Base-by-base conservation (phyloP, 1,284 basidiomycete genomes). In the Melampsora larici-populina region DNA sequence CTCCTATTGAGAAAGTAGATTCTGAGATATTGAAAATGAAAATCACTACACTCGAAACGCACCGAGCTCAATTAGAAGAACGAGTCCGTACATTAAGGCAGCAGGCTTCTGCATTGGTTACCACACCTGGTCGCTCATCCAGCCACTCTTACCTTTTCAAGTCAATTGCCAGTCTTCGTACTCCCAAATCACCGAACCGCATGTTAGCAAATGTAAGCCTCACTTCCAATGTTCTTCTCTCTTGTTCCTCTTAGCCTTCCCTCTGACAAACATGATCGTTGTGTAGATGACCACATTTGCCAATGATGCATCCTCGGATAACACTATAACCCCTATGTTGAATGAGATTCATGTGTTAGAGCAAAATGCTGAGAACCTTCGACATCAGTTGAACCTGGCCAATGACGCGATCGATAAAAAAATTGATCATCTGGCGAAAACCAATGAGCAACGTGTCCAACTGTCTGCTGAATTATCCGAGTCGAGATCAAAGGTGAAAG, bases 351-450 rank as follows among this genome's bases (percentile, higher is more conserved):
- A 85, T 60, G 82, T 83, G 24, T 82, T 87, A n/a, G 78, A 82
- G 36, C 77, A 79, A 18, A 62, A 81, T 62, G 79, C 81, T 72
- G 79, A 79, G 26, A 64, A 79, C 13, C 79, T 82, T 26, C 90
- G 92, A 80, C 85, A 85, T 17, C 89, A 92, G 79, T 88, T 94
- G 24, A 89, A 90, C 79, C 86, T 83, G 1, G 92, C 91, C 4
- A 93, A 93, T 82, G 88, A 91, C 60, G 90, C 88, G 80, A 90
- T 94, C 68, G 92, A 94, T 80, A 89, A 92, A 81, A 93, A 93
- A 83, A 86, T 94, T 11, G 90, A 91, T 82, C 89, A 90, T 78
- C 88, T 94, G 6, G 90, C 91, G 81, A 89, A 91, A 78, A 90
- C 90, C 1, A 91, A 91, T 0, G 83, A 89, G 5, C 90, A 88